Conservation (phyloP, 495 filamentous ascomycete species). For the Penicillium desertorum region DNA sequence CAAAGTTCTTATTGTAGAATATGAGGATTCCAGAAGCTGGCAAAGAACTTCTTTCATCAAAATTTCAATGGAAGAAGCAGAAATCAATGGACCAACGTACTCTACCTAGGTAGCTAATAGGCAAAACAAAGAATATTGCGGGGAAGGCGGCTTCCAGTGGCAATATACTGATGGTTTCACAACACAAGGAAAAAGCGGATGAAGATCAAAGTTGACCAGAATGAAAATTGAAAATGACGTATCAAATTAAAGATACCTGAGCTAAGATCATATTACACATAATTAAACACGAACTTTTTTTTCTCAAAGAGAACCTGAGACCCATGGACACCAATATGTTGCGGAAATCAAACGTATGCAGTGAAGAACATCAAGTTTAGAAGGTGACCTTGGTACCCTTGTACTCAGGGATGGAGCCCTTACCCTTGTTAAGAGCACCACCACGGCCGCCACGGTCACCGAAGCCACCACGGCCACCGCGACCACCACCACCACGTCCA, state of each 20-base stretch:
- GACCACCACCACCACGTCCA: conserved; percentile 50
- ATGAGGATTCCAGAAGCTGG: neutral
- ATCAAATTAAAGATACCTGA: conserved; percentile 23
- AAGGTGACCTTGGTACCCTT: conserved; percentile 92
- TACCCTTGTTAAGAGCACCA: conserved; percentile 59
- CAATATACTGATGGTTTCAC: neutral
- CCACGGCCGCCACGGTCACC: conserved; percentile 46
- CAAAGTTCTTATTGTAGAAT: neutral
- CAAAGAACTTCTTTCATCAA: neutral
- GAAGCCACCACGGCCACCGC: conserved; percentile 38
- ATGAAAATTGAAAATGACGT: conserved; percentile 15
- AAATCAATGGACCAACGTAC: neutral
- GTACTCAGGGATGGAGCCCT: conserved; percentile 79
- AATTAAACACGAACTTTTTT: conserved; percentile 27
- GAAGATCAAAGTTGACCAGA: neutral
- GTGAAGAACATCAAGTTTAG: conserved; percentile 43
- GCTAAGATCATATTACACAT: conserved; percentile 22
- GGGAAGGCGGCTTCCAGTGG: conserved; percentile 4
- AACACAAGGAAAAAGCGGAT: neutral
- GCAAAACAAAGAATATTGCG: conserved; percentile 8
- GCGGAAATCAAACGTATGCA: conserved; percentile 18
- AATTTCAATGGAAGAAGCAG: neutral
- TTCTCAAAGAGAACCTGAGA: conserved; percentile 11
- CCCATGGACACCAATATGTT: conserved; percentile 25
- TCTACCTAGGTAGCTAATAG: too few relatives aligned